Evolutionary conservation across 2,329 filamentous ascomycete species (phyloP).

Genomic region (Colletotrichum horii): DNA sequence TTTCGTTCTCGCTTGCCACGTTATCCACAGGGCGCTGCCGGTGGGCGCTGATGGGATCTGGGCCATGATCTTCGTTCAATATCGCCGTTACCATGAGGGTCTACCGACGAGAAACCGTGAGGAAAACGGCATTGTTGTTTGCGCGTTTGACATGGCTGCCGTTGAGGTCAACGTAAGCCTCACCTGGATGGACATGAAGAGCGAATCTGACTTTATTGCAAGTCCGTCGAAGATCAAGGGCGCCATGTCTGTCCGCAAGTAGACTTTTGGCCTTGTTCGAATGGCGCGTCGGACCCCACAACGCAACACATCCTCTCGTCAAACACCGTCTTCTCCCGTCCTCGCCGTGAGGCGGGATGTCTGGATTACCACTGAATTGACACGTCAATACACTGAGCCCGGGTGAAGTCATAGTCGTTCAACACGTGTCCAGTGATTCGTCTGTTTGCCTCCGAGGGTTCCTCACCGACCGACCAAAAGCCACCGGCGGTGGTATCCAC

Average conservation of each 20-base stretch:
- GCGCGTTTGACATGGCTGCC: not conserved
- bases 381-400: not conserved
- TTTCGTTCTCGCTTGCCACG: not conserved
- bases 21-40: not conserved
- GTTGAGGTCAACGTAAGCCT: not conserved
- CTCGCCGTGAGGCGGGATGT: not conserved
- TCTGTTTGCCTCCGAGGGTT: not conserved
- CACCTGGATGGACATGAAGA: not conserved
- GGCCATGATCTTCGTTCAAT: not conserved
- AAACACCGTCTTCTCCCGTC: not conserved
- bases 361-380: not conserved
- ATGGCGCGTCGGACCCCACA: not conserved
- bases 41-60: not conserved
- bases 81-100: not conserved
- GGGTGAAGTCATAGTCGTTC: no score
- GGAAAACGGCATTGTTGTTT: not conserved
- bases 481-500: not conserved
- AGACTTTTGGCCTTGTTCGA: not conserved
- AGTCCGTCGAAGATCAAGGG: not conserved
- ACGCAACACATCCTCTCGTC: not conserved
- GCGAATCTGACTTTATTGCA: not conserved
- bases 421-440: not conserved
- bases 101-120: not conserved
- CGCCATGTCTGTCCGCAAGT: not conserved
- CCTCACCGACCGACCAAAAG: not conserved